Conservation (phyloP, 257 asterid genomes). For the Solanum sejunctum region DNA sequence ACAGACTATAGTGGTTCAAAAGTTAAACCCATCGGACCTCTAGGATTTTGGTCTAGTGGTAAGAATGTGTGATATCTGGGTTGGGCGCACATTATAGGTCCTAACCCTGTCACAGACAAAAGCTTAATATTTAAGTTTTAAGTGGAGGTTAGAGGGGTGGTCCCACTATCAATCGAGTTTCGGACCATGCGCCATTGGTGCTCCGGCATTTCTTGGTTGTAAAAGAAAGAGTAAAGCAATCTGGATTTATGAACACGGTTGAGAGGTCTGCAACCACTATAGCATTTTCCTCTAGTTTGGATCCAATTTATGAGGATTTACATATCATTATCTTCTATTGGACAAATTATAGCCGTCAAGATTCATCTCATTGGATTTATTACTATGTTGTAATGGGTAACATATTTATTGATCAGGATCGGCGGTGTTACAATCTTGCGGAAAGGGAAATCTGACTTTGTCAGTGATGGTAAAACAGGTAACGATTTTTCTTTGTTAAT, state of each 20-base stretch:
- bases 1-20: not conserved
- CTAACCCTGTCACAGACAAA: not conserved
- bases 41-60: not conserved
- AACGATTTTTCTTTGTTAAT: not conserved
- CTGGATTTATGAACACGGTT: not conserved
- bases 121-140: not conserved
- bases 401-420: constrained; percentile 31
- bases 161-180: not conserved
- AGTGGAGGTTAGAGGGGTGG: not conserved
- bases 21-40: not conserved
- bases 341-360: not conserved
- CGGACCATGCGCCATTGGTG: not conserved
- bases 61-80: not conserved
- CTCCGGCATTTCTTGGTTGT: not conserved
- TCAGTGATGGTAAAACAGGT: constrained; percentile 85
- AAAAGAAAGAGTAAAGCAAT: not conserved
- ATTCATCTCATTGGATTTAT: not conserved
- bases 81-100: not conserved
- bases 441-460: constrained; percentile 70
- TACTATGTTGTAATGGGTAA: not conserved
- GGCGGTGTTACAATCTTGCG: constrained; percentile 76
- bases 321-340: not conserved
- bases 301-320: not conserved
- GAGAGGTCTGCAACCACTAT: not conserved
- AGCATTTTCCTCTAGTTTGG: not conserved